Conservation (phyloP, 2,329 filamentous ascomycete species). For the Didymosphaeria variabile region DNA sequence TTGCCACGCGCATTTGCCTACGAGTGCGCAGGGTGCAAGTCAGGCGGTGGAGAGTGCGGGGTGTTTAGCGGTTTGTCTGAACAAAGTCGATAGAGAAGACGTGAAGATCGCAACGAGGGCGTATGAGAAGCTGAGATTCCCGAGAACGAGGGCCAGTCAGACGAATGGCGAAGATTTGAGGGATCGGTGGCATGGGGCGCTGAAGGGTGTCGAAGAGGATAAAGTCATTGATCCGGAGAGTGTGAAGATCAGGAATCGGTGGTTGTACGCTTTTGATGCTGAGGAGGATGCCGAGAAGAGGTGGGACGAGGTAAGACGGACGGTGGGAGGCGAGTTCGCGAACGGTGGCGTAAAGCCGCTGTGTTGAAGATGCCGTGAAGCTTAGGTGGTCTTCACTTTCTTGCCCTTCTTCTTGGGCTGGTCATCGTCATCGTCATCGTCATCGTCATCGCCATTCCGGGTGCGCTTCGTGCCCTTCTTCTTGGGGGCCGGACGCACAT, state of each 20-base stretch:
- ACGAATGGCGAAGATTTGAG: constrained; percentile 35
- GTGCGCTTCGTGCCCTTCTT: neutral
- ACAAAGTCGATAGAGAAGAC: constrained; percentile 20
- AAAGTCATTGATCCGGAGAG: constrained; percentile 30
- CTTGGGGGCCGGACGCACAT: neutral
- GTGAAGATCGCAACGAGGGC: constrained; percentile 30
- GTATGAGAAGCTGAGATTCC: constrained; percentile 35
- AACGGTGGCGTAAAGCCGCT: constrained; percentile 25
- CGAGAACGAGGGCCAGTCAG: constrained; percentile 32
- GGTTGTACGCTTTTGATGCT: constrained; percentile 32
- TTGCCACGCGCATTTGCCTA: constrained; percentile 63
- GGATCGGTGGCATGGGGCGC: constrained; percentile 32
- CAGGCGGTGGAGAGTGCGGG: constrained; percentile 61
- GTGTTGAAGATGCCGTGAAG: constrained; percentile 19
- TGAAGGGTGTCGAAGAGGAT: constrained; percentile 32
- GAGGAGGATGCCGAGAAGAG: constrained; percentile 27
- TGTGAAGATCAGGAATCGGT: constrained; percentile 34
- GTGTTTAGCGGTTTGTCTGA: constrained; percentile 29
- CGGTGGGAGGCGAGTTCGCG: constrained; percentile 23
- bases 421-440: neutral
- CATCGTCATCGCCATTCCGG: neutral
- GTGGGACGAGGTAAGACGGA: constrained; percentile 22
- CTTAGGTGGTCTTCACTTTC: neutral
- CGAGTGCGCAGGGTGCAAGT: constrained; percentile 60
- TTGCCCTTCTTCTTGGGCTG: neutral